Evolutionary conservation across 2,329 filamentous ascomycete genomes (phyloP), one percentile per base, ranked within the genome.

Genomic region (Trichoderma sp.): DNA sequence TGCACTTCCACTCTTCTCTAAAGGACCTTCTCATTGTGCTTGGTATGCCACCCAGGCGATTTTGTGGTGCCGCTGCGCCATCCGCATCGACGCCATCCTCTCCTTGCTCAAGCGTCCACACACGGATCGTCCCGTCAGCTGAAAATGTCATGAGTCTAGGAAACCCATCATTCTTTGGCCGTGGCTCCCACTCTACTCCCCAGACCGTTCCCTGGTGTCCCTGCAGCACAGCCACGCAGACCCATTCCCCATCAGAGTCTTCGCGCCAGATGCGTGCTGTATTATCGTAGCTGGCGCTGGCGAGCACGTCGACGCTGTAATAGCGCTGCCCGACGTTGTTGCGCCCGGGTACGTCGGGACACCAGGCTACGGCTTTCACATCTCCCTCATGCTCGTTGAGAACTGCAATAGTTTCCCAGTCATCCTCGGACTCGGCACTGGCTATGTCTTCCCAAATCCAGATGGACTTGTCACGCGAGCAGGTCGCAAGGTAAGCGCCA

Each of bases 371-470:
- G 71, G 89, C 92, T 78, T 99, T 99, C 72, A 99, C 94, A 79
- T 99, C 95, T 25, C 92, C 94, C 56, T 94, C 91, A 77, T 99
- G 95, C 80, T 98, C 95, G 79, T 92, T 93, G 74, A 98, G 84
- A 64, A 98, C 94, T 0, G 94, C 95, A 17, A 98, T 89, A 2
- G 95, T 98, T 84, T 99, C 95, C 83, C 94, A 98, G 77, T 98
- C 95, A 77, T 97, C 94, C 66, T 97, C 94, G 17, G 90, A 91
- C 72, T 92, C 90, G 66, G 82, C 81, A 9, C 81, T 80, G 45
- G 87, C 87, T 64, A 97, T 87, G 77, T 98, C 95, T 80, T 99
- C 95, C 95, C 95, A 99, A 73, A 99, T 92, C 95, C 95, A 99
- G 19, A 98, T 92, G 17, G 88, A 91, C 82, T 98, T 98, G 78